Evolutionary conservation across 2,329 filamentous ascomycete genomes (phyloP).

Genomic region (Aspergillus intermedius): DNA sequence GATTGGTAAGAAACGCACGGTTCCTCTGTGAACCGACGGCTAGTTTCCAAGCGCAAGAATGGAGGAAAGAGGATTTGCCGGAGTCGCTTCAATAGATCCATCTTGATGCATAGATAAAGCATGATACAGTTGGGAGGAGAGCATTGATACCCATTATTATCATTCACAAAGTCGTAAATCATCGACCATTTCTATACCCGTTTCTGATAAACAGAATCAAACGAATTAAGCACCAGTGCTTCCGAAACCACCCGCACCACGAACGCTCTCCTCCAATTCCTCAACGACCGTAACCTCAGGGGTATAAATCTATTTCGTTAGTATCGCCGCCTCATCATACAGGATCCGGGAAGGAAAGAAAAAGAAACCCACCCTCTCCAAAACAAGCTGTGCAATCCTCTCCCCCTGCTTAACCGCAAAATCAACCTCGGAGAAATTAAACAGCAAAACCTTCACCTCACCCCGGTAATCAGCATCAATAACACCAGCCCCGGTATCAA

Average conservation of each 20-base stretch:
- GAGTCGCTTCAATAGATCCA: slow-evolving; percentile 13
- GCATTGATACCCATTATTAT: background rate
- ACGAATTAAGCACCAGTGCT: slow-evolving; percentile 59
- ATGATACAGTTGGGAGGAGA: background rate
- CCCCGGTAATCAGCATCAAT: slow-evolving; percentile 97
- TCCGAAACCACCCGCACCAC: slow-evolving; percentile 85
- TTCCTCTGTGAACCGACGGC: slow-evolving; percentile 61
- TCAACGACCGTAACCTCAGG: slow-evolving; percentile 86
- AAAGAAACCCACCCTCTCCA: slow-evolving; percentile 61
- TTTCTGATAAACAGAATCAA: background rate
- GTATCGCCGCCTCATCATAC: slow-evolving; percentile 1
- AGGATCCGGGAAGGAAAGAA: background rate
- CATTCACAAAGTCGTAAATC: background rate
- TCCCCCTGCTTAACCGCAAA: slow-evolving; percentile 80
- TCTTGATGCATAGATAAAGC: background rate
- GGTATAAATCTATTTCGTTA: slow-evolving; percentile 63
- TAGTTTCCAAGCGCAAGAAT: slow-evolving; percentile 52
- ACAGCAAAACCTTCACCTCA: slow-evolving; percentile 86
- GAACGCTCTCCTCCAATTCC: slow-evolving; percentile 80
- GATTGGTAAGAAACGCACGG: slow-evolving; percentile 67
- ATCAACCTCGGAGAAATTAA: slow-evolving; percentile 80
- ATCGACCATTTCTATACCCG: background rate
- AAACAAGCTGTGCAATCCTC: slow-evolving; percentile 83
- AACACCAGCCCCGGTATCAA: slow-evolving; percentile 91
- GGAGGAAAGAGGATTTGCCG: slow-evolving; percentile 25